Evolutionary conservation across 805 yeast species (phyloP).

Genomic region (Saturnispora mendoncae): DNA sequence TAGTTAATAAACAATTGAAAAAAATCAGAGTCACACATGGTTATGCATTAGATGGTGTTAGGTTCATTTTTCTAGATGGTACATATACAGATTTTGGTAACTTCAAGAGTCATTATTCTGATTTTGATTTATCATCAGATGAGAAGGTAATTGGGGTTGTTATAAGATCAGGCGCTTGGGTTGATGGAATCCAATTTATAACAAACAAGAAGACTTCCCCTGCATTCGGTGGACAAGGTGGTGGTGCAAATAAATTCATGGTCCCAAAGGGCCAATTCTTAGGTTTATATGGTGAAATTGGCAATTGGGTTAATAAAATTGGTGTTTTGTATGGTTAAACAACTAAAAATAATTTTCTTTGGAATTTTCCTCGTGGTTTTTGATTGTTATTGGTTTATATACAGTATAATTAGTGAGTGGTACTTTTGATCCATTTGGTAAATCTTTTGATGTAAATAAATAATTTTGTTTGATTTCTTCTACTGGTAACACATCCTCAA

Average conservation of each 20-base stretch:
- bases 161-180: slow-evolving; percentile 76
- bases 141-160: slow-evolving; percentile 55
- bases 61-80: slow-evolving; percentile 35
- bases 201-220: slow-evolving; percentile 52
- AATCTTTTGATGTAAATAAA: slow-evolving; percentile 17
- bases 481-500: slow-evolving; percentile 15
- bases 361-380: not conserved
- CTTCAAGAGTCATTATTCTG: slow-evolving; percentile 42
- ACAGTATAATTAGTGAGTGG: slow-evolving; percentile 16
- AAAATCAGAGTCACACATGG: slow-evolving; percentile 66
- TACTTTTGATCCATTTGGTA: slow-evolving; percentile 23
- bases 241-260: slow-evolving; percentile 49
- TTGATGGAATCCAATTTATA: slow-evolving; percentile 74
- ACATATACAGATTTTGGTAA: slow-evolving; percentile 39
- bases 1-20: slow-evolving; percentile 24
- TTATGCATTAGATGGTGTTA: slow-evolving; percentile 72
- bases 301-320: slow-evolving; percentile 65
- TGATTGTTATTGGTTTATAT: slow-evolving; percentile 15
- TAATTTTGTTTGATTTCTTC: slow-evolving; percentile 14
- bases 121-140: slow-evolving; percentile 44
- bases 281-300: slow-evolving; percentile 66
- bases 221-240: slow-evolving; percentile 59
- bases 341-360: slow-evolving; percentile 3
- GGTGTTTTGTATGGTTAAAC: slow-evolving; percentile 51
- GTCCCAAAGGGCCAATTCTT: slow-evolving; percentile 58